Base-by-base conservation (phyloP, 345 rosid species). In the Mallotus nudiflorus region DNA sequence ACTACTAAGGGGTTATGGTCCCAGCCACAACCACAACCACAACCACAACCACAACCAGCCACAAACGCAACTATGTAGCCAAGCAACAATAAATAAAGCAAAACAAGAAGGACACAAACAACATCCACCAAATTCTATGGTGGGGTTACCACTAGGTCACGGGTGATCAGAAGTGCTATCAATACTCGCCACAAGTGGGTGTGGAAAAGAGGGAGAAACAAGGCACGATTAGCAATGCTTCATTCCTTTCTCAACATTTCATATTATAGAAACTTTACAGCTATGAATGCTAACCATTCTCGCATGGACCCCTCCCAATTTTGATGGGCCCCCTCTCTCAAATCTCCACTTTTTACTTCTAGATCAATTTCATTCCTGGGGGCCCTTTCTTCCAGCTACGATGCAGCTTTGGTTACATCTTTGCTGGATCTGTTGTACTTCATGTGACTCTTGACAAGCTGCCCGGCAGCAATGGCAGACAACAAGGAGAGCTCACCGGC, bases 391-490 rank as follows among this genome's bases (percentile, higher is more conserved):
- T n/a, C 45, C 28, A 44, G 22, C 67, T 67, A 75, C 31, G 85
- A 74, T 68, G 79, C 66, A 14, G 75, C 71, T 52, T 78, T 73
- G 68, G 90, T 67, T 1, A 91, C 52, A 61, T 91, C 95, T 69
- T 71, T 75, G 89, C 85, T 89, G 76, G 97, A 91, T 78, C 97
- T 79, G 81, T 91, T 91, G 83, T 91, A 91, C 72, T 86, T 91
- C 97, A 91, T 85, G 89, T 91, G 97, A 77, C 97, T 91, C 65
- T 37, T 77, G 66, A 91, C 93, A 1, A 91, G 90, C 73, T 91
- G 97, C 69, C 97, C 97, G 16, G 93, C 96, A 65, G 97, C 89
- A 27, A 91, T 86, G 50, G 97, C 97, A 35, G 97, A 84, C 97
- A 91, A 89, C 56, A 91, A 78, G 51, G 97, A 91, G 24, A 91